Evolutionary conservation across 306 rosid species (phyloP), one percentile per base, ranked within the genome.

Genomic region (Comarum palustre): DNA sequence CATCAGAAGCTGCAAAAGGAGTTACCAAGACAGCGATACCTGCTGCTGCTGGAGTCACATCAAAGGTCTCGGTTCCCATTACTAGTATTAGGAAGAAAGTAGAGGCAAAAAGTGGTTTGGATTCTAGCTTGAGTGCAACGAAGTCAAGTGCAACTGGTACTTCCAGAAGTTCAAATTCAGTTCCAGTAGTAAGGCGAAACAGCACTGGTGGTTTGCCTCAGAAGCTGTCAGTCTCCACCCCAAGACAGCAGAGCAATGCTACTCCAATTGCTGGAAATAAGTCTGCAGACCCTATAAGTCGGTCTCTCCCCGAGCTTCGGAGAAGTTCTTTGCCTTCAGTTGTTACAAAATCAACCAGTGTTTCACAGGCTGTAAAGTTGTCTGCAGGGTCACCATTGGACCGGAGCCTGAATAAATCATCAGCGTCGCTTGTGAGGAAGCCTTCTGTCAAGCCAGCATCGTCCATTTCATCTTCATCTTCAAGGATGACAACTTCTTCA

Each of bases 301-400:
- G 83, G 84, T 90, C 96, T 57, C 87, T 88, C 27, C 96, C 95
- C 1, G 99, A 91, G 76, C 87, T 74, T 25, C 85, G 88, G 77
- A 86, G 90, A 46, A 87, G 87, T 82, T 89, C 92, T 12, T 6
- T 85, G 54, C 76, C 92, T 78, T 79, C 85, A 48, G 82, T 73
- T 52, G 79, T 65, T 70, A 48, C 83, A 48, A 88, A 74, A 84
- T 43, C 86, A 62, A 69, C 59, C 1, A 67, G 86, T 8, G 73
- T 43, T 52, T 69, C 86, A 1, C 88, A 82, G 75, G 73, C 82
- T 69, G 84, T 83, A 31, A 91, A 84, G 73, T 74, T 87, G n/a
- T 67, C 54, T 61, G 70, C 82, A 2, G 84, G 68, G 2, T 76
- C 87, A 13, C 78, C 82, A 52, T 59, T 63, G n/a, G 86, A 77